Conservation (phyloP, 2,329 filamentous ascomycete species). For the Pseudodiploospora longispora region DNA sequence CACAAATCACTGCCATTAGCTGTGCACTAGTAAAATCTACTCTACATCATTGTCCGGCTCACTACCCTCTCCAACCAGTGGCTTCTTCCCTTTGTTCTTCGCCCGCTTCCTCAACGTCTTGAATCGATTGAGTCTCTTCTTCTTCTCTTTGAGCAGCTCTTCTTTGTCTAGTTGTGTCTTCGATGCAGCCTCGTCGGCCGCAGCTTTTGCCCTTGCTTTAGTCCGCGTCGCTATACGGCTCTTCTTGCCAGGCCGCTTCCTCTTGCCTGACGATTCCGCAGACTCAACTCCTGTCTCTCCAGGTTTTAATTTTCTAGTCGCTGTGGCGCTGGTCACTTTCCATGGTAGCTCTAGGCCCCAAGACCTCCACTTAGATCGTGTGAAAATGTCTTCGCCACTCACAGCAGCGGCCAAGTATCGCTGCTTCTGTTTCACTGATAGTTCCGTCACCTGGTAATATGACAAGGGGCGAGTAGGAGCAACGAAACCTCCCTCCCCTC, state of each 20-base stretch:
- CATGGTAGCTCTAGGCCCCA: conserved; percentile 56
- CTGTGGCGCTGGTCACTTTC: conserved; percentile 40
- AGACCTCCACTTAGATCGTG: conserved; percentile 32
- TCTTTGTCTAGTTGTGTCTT: conserved; percentile 41
- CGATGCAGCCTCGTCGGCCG: conserved; percentile 30
- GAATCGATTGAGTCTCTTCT: conserved; percentile 51
- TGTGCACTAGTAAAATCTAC: too few species aligned
- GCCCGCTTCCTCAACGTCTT: conserved; percentile 52
- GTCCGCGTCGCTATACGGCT: conserved; percentile 43
- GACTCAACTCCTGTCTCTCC: conserved; percentile 5
- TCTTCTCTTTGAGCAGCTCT: conserved; percentile 50
- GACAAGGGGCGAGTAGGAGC: conserved; percentile 31
- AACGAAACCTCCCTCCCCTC: conserved; percentile 28
- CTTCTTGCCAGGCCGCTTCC: conserved; percentile 50
- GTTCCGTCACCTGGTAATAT: conserved; percentile 39
- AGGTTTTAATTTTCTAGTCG: conserved; percentile 21
- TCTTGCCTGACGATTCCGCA: conserved; percentile 19
- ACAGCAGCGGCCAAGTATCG: conserved; percentile 41
- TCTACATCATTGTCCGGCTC: not conserved
- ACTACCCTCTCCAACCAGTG: conserved; percentile 13
- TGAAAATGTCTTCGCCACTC: conserved; percentile 41
- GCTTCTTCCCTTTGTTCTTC: conserved; percentile 47
- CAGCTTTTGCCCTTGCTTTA: conserved; percentile 33
- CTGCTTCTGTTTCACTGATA: conserved; percentile 26
- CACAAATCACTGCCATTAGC: too few species aligned